A percentile compares a stretch with the other conserved stretches of the same genome.
Conservation (phyloP, 306 rosid species). For the Cotoneaster glaucophyllus region DNA sequence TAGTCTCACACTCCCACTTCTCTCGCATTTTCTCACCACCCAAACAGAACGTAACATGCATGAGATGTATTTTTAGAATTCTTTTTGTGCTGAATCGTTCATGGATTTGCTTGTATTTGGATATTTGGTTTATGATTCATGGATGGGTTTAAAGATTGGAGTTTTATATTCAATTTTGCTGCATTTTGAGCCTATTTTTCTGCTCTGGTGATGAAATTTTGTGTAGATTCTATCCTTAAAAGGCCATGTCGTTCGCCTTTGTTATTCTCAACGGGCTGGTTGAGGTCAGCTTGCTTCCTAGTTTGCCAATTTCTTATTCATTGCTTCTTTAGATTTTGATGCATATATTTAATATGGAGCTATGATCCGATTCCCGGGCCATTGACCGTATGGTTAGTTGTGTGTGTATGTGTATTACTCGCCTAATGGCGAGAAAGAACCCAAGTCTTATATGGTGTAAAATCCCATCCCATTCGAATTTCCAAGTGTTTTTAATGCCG, state of each 20-base stretch:
- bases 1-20: no score
- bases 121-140: neutral
- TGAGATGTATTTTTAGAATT: neutral
- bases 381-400: neutral
- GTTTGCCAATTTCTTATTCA: neutral
- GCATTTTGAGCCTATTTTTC: no score
- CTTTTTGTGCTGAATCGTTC: neutral
- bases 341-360: slow-evolving; percentile 9
- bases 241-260: slow-evolving; percentile 61
- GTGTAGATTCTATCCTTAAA: slow-evolving; percentile 63
- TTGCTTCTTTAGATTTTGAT: slow-evolving; percentile 14
- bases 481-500: neutral
- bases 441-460: neutral
- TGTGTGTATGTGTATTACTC: no score
- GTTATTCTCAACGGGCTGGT: slow-evolving; percentile 76
- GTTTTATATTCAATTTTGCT: neutral
- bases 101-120: neutral
- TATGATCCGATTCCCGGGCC: neutral
- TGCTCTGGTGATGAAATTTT: no score
- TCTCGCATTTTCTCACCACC: neutral
- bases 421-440: no score
- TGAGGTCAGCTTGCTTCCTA: slow-evolving; percentile 49
- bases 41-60: neutral
- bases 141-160: neutral
- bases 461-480: neutral